phyloP scores from a whole-genome alignment of 495 filamentous ascomycete genomes.

The Lepidopterella palustris region DNA sequence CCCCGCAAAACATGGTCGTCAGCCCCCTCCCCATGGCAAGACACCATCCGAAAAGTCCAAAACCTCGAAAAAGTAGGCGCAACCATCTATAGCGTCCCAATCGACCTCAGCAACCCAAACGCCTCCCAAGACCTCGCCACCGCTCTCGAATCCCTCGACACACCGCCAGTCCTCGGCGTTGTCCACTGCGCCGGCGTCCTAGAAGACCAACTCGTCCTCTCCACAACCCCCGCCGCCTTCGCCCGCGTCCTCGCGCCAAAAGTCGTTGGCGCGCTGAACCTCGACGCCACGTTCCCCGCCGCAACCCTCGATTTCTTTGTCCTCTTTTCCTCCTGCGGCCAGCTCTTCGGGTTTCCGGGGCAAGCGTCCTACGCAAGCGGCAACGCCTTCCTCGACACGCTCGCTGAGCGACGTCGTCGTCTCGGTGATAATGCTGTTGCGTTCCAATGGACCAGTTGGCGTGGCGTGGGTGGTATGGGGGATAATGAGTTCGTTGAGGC shows the following conservation, averaged over 20 bases:
- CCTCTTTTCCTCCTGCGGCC: conserved; percentile 39
- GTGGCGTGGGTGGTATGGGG: conserved; percentile 39
- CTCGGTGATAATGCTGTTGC: conserved; percentile 39
- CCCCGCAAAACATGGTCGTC: conserved; percentile 28
- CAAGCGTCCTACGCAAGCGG: conserved; percentile 36
- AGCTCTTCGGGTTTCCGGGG: conserved; percentile 37
- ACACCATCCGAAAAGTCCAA: conserved; percentile 23
- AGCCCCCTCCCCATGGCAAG: neutral
- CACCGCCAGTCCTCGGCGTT: conserved; percentile 41
- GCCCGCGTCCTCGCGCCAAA: conserved; percentile 40
- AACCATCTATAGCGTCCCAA: conserved; percentile 25
- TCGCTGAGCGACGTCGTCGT: conserved; percentile 33
- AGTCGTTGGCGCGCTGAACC: conserved; percentile 37
- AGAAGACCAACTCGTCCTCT: conserved; percentile 37
- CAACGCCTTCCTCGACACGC: conserved; percentile 39
- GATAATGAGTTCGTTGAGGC: conserved; percentile 39
- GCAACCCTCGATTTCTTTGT: conserved; percentile 37
- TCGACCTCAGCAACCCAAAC: conserved; percentile 28
- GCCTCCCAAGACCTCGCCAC: conserved; percentile 17
- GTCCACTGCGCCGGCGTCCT: conserved; percentile 46
- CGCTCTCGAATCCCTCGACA: conserved; percentile 26
- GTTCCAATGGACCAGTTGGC: conserved; percentile 44
- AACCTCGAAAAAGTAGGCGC: conserved; percentile 33
- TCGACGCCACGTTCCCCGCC: conserved; percentile 37
- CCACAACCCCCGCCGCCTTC: conserved; percentile 36